A percentile compares a stretch with the other conserved stretches of the same genome.
Evolutionary conservation across 225 moss, liverwort and hornwort species (phyloP).

Genomic region (Thuidium tamariscinum): DNA sequence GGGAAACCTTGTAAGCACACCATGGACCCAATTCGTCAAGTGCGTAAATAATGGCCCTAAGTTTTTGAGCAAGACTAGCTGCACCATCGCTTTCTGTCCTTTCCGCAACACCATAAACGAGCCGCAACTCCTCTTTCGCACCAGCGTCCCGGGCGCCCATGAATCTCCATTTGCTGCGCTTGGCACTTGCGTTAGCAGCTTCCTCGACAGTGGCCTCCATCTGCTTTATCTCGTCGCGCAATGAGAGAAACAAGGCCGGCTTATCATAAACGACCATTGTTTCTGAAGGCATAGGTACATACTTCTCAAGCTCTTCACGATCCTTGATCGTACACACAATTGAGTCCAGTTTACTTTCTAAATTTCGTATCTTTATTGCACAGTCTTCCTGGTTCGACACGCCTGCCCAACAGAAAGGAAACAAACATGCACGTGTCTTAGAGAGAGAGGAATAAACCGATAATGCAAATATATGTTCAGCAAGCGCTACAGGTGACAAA

Average conservation of each 20-base stretch:
- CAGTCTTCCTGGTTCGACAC: constrained; percentile 99
- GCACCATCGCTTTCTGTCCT: constrained; percentile 99
- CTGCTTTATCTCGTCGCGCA: constrained; percentile 86
- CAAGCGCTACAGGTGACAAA: neutral
- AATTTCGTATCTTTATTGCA: constrained; percentile 94
- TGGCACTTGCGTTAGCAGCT: constrained; percentile 84
- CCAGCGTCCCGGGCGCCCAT: constrained; percentile 99
- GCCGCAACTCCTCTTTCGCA: constrained; percentile 90
- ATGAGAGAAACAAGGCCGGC: constrained; percentile 72
- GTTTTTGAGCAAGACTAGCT: constrained; percentile 89
- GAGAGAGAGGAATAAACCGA: neutral
- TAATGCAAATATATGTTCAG: neutral
- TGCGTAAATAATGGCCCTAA: constrained; percentile 86
- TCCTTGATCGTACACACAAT: constrained; percentile 99
- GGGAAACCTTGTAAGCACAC: constrained; percentile 96
- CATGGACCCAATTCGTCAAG: constrained; percentile 99
- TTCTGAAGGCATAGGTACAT: constrained; percentile 95
- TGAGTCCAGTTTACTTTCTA: constrained; percentile 96
- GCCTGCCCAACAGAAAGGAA: constrained; percentile 35
- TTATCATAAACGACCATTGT: constrained; percentile 87
- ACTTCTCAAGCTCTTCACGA: constrained; percentile 93
- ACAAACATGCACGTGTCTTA: neutral
- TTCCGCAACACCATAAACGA: constrained; percentile 97
- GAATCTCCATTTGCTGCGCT: constrained; percentile 98
- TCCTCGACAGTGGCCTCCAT: constrained; percentile 89